phyloP scores from a whole-genome alignment of 2,329 filamentous ascomycete species.

The Penicillium occitanis region DNA sequence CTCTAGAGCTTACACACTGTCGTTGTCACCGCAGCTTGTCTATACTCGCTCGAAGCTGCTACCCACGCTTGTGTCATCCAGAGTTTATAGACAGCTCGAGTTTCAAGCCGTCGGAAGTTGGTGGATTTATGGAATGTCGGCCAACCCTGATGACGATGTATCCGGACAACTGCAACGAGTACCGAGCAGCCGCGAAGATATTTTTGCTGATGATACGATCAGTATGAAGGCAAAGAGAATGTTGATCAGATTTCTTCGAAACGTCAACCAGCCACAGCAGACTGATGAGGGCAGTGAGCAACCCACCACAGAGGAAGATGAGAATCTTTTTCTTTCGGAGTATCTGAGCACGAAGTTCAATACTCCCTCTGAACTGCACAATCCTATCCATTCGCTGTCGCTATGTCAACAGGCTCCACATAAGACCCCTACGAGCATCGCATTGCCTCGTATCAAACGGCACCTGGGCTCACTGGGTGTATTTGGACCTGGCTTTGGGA shows the following conservation, averaged over 20 bases:
- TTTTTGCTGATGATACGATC: slow-evolving; percentile 76
- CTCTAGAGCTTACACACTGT: slow-evolving; percentile 76
- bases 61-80: slow-evolving; percentile 80
- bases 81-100: slow-evolving; percentile 83
- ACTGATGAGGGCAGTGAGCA: slow-evolving; percentile 54
- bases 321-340: slow-evolving; percentile 55
- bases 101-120: slow-evolving; percentile 92
- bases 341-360: slow-evolving; percentile 57
- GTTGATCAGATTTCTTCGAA: slow-evolving; percentile 92
- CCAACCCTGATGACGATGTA: slow-evolving; percentile 22
- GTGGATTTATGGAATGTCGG: slow-evolving; percentile 63
- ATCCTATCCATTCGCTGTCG: slow-evolving; percentile 68
- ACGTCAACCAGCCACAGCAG: slow-evolving; percentile 63
- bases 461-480: slow-evolving; percentile 84
- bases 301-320: slow-evolving; percentile 50
- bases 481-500: slow-evolving; percentile 85
- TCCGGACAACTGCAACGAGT: slow-evolving; percentile 62
- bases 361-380: slow-evolving; percentile 66
- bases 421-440: slow-evolving; percentile 63
- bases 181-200: slow-evolving; percentile 85
- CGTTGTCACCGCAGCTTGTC: slow-evolving; percentile 81
- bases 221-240: slow-evolving; percentile 77
- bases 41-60: slow-evolving; percentile 79
- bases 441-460: slow-evolving; percentile 70
- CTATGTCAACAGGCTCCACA: slow-evolving; percentile 63